These are phyloP conservation scores for Pseudogymnoascus sp. DNA, from an alignment of 2,329 filamentous ascomycete species.

Conservation along the genomic window DNA sequence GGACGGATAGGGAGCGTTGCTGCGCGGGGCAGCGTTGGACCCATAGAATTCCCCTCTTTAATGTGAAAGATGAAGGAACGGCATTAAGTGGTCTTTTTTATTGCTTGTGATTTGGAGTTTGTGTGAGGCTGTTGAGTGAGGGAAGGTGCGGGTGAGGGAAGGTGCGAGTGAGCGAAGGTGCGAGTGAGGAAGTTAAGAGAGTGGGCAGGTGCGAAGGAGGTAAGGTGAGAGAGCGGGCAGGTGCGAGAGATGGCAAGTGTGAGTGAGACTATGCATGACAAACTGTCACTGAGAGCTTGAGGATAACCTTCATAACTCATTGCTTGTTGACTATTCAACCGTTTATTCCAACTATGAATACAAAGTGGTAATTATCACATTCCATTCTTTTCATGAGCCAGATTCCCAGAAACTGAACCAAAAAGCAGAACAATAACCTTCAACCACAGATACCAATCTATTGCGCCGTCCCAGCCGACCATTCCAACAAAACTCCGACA, in stretches of 20 bases:
- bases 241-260: not conserved
- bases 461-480: no score
- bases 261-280: not conserved
- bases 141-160: not conserved
- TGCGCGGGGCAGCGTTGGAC: not conserved
- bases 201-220: no score
- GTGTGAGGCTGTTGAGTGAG: not conserved
- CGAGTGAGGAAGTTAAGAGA: no score
- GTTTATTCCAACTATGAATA: not conserved
- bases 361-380: not conserved
- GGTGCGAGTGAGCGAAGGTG: not conserved
- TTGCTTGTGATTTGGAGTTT: not conserved
- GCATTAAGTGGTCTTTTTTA: not conserved
- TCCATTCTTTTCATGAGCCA: not conserved
- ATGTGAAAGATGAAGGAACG: not conserved
- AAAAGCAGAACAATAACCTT: not conserved
- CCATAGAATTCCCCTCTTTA: constrained; percentile 5
- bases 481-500: no score
- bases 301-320: not conserved
- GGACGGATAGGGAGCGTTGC: not conserved
- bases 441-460: not conserved
- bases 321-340: not conserved
- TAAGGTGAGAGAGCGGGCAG: no score
- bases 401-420: not conserved
- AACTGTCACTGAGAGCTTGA: not conserved